A percentile compares a stretch with the other conserved stretches of the same genome.
Conservation (phyloP, 345 rosid species). For the Citrus glauca region DNA sequence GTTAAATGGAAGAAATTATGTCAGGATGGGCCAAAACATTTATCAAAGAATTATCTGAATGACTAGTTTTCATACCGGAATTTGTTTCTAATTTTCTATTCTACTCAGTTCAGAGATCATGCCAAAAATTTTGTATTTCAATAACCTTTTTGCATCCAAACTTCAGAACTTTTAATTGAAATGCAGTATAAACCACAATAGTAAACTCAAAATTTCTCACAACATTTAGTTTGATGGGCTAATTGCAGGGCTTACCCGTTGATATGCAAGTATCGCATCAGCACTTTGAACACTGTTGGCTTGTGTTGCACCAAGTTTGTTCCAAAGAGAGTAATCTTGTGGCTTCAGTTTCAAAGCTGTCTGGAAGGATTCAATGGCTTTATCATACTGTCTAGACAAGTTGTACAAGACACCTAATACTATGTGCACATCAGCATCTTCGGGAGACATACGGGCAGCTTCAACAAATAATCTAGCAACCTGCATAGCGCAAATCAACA, state of each 20-base stretch:
- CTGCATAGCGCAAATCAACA: slow-evolving; percentile 30
- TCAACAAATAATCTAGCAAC: slow-evolving; percentile 78
- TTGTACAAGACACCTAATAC: slow-evolving; percentile 93
- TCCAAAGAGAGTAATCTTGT: slow-evolving; percentile 98
- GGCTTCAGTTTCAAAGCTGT: slow-evolving; percentile 87
- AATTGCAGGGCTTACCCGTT: slow-evolving; percentile 46
- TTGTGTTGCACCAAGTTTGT: slow-evolving; percentile 98
- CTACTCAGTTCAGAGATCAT: neutral
- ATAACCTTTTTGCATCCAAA: neutral
- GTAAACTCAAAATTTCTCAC: neutral
- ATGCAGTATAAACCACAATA: neutral
- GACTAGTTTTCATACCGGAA: neutral
- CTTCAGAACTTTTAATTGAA: neutral
- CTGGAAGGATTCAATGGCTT: slow-evolving; percentile 78
- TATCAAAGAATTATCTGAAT: neutral
- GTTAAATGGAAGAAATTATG: neutral
- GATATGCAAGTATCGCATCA: slow-evolving; percentile 97
- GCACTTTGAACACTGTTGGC: slow-evolving; percentile 99
- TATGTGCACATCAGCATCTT: slow-evolving; percentile 95
- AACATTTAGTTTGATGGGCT: neutral
- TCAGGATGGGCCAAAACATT: neutral
- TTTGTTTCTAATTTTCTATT: neutral
- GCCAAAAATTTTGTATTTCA: neutral
- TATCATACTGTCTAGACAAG: slow-evolving; percentile 88
- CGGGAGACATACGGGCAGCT: slow-evolving; percentile 90